phyloP scores from a whole-genome alignment of 1,284 basidiomycete genomes.

The Cutaneotrichosporon cavernicola region DNA sequence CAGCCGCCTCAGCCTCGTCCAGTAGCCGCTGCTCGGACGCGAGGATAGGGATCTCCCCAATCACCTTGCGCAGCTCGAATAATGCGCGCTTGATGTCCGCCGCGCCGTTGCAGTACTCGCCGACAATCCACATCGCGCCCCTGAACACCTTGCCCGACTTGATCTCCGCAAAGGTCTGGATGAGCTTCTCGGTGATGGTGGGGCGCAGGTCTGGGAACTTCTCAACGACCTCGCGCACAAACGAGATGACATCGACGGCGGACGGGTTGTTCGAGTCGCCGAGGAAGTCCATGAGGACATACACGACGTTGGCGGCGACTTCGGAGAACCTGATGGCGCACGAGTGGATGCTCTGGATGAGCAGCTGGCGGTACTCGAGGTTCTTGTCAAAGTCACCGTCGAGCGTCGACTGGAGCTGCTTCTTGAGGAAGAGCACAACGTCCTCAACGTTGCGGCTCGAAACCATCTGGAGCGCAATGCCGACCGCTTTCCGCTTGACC shows the following conservation, averaged over 20 bases:
- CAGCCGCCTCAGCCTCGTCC: conserved; percentile 68
- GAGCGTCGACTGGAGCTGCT: conserved; percentile 90
- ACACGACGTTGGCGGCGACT: conserved; percentile 92
- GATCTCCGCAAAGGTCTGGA: conserved; percentile 80
- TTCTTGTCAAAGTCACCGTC: conserved; percentile 76
- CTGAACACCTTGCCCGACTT: conserved; percentile 98
- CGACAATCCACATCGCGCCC: conserved; percentile 95
- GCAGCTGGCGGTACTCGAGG: conserved; percentile 89
- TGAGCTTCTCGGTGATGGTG: conserved; percentile 82
- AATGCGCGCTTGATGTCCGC: conserved; percentile 71
- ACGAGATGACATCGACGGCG: conserved; percentile 91
- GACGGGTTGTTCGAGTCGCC: conserved; percentile 94
- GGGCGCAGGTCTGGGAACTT: conserved; percentile 89
- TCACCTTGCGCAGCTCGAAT: conserved; percentile 77
- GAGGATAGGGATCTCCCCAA: conserved; percentile 95
- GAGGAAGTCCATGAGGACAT: conserved; percentile 97
- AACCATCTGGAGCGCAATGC: conserved; percentile 89
- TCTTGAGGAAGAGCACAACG: conserved; percentile 93
- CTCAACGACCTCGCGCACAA: conserved; percentile 95
- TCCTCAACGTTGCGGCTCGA: conserved; percentile 97
- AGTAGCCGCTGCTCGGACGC: conserved; percentile 80
- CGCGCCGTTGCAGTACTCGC: conserved; percentile 78
- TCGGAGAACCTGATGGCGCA: conserved; percentile 98
- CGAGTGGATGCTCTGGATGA: conserved; percentile 96
- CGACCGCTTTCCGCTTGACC: conserved; percentile 88